Conservation (phyloP, 352 stramenopile species). For the Phytophthora podocarpi region DNA sequence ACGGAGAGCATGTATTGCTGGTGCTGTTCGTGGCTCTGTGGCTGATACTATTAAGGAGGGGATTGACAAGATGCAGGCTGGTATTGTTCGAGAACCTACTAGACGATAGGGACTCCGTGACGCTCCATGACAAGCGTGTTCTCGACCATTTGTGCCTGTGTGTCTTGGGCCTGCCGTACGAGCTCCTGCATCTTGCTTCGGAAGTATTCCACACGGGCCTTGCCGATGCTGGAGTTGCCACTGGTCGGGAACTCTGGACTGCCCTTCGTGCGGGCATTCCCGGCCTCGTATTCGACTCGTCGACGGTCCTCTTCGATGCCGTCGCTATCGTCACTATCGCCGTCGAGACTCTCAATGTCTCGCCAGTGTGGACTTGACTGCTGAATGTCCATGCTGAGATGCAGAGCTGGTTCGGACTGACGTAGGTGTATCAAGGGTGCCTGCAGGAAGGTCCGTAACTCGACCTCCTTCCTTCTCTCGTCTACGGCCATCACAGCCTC, state of each 20-base stretch:
- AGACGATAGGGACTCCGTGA: constrained; percentile 44
- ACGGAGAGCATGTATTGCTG: constrained; percentile 20
- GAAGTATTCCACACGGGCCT: constrained; percentile 48
- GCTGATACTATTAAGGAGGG: constrained; percentile 3
- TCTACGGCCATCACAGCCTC: constrained; percentile 48
- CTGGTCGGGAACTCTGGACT: background rate
- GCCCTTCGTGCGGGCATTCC: constrained; percentile 15
- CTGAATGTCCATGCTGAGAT: constrained; percentile 33
- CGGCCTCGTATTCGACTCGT: constrained; percentile 22
- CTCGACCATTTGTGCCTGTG: constrained; percentile 69
- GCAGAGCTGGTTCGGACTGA: constrained; percentile 51
- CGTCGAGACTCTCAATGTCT: constrained; percentile 28
- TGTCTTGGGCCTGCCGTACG: constrained; percentile 69
- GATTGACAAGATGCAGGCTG: no score
- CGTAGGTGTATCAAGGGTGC: constrained; percentile 50
- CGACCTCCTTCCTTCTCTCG: constrained; percentile 46
- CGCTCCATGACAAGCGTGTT: constrained; percentile 59
- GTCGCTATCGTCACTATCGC: constrained; percentile 29
- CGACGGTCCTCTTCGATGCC: constrained; percentile 20
- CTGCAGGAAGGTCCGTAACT: constrained; percentile 63
- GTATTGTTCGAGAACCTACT: background rate
- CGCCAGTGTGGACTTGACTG: constrained; percentile 14
- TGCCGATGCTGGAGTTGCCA: constrained; percentile 12
- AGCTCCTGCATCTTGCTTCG: constrained; percentile 74
- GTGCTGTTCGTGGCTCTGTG: constrained; percentile 1